phyloP scores from a whole-genome alignment of 768 basidiomycete species.

The Lactarius indigo region DNA sequence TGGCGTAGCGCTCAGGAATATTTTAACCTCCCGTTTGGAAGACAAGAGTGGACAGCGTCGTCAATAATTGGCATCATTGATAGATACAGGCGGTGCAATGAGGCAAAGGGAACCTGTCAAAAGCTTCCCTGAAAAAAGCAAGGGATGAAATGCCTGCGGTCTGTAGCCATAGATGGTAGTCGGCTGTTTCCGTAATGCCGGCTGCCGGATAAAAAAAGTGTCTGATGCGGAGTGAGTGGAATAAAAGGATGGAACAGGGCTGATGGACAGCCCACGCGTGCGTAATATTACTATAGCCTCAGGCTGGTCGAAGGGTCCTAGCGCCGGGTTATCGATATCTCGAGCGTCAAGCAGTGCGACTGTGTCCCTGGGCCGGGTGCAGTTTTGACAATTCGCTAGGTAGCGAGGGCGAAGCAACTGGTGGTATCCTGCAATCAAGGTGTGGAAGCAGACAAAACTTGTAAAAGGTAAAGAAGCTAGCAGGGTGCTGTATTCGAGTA shows the following conservation, averaged over 20 bases:
- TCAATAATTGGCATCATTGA: constrained; percentile 7
- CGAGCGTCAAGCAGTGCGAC: constrained; percentile 10
- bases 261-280: constrained; percentile 14
- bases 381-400: background rate
- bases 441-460: background rate
- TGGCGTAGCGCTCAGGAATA: constrained; percentile 23
- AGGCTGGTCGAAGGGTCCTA: background rate
- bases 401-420: background rate
- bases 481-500: background rate
- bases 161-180: background rate
- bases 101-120: constrained; percentile 13
- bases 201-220: constrained; percentile 44
- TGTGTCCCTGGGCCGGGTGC: constrained; percentile 12
- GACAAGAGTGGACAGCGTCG: background rate
- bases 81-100: constrained; percentile 9
- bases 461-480: constrained; percentile 7
- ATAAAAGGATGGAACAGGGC: constrained; percentile 22
- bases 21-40: background rate
- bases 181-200: constrained; percentile 23
- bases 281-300: background rate
- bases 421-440: background rate
- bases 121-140: background rate
- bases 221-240: constrained; percentile 41
- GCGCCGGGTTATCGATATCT: constrained; percentile 23
- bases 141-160: background rate